Percentiles rank a stretch among this genome's conserved stretches.
phyloP scores from a whole-genome alignment of 805 yeast species.

The Yamadazyma takamatsuzukensis region DNA sequence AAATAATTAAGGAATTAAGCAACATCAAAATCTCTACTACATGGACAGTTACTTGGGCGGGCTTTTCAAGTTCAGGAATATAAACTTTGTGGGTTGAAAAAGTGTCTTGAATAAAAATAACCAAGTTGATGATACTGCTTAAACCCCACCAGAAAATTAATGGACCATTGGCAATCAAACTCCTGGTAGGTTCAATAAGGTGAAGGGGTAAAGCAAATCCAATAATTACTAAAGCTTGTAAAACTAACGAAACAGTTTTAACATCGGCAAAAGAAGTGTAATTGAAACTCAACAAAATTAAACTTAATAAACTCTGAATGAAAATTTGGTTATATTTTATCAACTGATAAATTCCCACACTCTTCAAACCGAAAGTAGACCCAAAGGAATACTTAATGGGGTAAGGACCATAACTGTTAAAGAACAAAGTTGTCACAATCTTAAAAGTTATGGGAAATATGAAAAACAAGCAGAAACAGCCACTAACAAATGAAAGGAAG shows the following conservation, averaged over 20 bases:
- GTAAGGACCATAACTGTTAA: slow-evolving; percentile 14
- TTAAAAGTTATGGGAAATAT: slow-evolving; percentile 12
- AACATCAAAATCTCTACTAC: slow-evolving; percentile 13
- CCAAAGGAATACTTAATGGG: slow-evolving; percentile 18
- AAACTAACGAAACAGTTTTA: slow-evolving; percentile 7
- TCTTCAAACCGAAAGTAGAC: slow-evolving; percentile 11
- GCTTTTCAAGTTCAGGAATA: slow-evolving; percentile 5
- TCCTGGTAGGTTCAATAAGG: slow-evolving; percentile 39
- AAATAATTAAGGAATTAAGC: slow-evolving; percentile 14
- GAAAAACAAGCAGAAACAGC: slow-evolving; percentile 5
- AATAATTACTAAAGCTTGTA: slow-evolving; percentile 4
- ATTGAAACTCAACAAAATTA: slow-evolving; percentile 9
- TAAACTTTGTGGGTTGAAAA: slow-evolving; percentile 17
- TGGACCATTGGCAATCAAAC: slow-evolving; percentile 34
- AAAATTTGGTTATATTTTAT: slow-evolving; percentile 15
- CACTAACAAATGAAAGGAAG: slow-evolving; percentile 17
- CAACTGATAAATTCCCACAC: slow-evolving; percentile 17
- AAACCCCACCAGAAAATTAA: slow-evolving; percentile 38
- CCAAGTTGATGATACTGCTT: slow-evolving; percentile 8
- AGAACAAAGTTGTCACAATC: slow-evolving; percentile 7
- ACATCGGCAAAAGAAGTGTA: slow-evolving; percentile 4
- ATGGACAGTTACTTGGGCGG: slow-evolving; percentile 6
- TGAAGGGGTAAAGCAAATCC: slow-evolving; percentile 40
- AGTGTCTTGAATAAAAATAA: slow-evolving; percentile 16
- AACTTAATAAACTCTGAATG: slow-evolving; percentile 12